These are phyloP conservation scores for Saraca asoca DNA, from an alignment of 331 rosid species.

Conservation along the genomic window DNA sequence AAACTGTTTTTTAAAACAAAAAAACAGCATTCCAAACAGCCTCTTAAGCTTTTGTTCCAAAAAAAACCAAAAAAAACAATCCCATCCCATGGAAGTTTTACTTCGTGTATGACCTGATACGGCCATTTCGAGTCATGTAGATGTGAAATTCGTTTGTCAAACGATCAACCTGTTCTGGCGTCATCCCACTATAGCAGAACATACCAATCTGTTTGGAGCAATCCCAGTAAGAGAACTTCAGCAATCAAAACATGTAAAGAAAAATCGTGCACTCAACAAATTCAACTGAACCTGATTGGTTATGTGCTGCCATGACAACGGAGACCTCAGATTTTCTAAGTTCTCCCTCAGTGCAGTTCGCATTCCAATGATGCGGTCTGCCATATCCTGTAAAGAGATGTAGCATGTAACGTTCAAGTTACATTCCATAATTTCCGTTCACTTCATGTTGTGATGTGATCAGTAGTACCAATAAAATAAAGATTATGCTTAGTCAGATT, in stretches of 20 bases:
- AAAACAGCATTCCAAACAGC: too few relatives aligned
- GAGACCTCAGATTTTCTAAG: conserved; percentile 74
- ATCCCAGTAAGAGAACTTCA: conserved; percentile 12
- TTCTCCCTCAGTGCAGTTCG: conserved; percentile 67
- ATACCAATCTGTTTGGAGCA: conserved; percentile 74
- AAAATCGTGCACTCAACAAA: not conserved
- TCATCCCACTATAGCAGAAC: conserved; percentile 91
- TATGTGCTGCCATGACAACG: conserved; percentile 82
- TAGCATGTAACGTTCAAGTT: conserved; percentile 3
- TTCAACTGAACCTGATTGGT: conserved; percentile 69
- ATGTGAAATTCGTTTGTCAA: conserved; percentile 80
- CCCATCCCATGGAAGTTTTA: too few relatives aligned
- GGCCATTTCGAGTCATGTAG: conserved; percentile 91
- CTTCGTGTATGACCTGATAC: conserved; percentile 58
- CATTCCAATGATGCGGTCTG: conserved; percentile 93
- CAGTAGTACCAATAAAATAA: too few relatives aligned
- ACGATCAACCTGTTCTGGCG: conserved; percentile 92
- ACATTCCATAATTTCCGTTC: too few relatives aligned
- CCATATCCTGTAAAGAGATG: conserved; percentile 66
- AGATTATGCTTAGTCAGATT: too few relatives aligned
- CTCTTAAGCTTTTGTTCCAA: too few relatives aligned
- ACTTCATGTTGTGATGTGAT: too few relatives aligned
- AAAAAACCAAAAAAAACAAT: too few relatives aligned
- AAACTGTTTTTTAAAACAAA: too few relatives aligned
- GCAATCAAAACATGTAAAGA: conserved; percentile 1